These are phyloP conservation scores for Eutrema salsugineum DNA, from an alignment of 441 rosid species.

Conservation along the genomic window DNA sequence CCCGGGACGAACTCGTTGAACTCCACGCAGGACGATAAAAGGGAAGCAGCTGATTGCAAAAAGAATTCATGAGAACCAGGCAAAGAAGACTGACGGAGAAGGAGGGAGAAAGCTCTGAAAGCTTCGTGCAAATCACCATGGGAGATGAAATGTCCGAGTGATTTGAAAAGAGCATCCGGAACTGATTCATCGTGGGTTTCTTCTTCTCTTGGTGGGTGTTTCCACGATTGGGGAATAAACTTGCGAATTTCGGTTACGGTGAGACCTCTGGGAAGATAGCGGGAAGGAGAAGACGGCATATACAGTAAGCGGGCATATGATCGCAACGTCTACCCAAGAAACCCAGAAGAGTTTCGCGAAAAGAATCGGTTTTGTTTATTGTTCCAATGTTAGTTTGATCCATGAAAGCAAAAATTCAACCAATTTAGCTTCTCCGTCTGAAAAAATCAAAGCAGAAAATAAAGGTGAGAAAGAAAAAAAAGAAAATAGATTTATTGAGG, in stretches of 20 bases:
- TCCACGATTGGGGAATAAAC: constrained; percentile 52
- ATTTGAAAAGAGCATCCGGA: constrained; percentile 38
- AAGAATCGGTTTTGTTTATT: not conserved
- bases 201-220: constrained; percentile 29
- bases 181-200: constrained; percentile 30
- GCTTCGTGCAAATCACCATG: constrained; percentile 51
- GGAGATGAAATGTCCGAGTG: constrained; percentile 41
- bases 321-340: constrained; percentile 6
- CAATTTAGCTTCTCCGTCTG: constrained; percentile 11
- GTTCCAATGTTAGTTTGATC: not conserved
- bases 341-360: not conserved
- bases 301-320: constrained; percentile 22
- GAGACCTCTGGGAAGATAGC: constrained; percentile 30
- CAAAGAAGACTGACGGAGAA: constrained; percentile 26
- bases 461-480: not conserved
- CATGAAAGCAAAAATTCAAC: not conserved
- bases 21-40: constrained; percentile 46
- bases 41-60: constrained; percentile 44
- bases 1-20: constrained; percentile 43
- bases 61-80: constrained; percentile 25
- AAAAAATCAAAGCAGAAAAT: not conserved
- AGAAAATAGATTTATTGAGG: not conserved
- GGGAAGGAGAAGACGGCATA: constrained; percentile 19
- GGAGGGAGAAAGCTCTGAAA: constrained; percentile 48
- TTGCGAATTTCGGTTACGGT: constrained; percentile 40